Evolutionary conservation across 2,329 filamentous ascomycete genomes (phyloP).

Genomic region (Trichophyton verrucosum): DNA sequence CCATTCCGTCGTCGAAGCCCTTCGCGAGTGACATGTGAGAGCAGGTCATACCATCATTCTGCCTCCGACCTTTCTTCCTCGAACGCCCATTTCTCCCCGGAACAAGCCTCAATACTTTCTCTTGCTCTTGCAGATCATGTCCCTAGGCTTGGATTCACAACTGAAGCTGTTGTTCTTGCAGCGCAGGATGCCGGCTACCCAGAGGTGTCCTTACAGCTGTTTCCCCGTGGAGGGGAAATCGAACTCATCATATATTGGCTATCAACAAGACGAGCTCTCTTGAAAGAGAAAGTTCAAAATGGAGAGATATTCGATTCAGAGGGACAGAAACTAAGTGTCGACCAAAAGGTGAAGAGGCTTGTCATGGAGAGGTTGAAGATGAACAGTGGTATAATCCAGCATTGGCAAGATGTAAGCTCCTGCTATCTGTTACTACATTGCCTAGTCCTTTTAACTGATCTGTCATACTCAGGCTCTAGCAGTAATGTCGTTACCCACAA

Average conservation of each 20-base stretch:
- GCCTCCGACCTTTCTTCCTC: constrained; percentile 29
- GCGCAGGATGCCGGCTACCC: constrained; percentile 75
- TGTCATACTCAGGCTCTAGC: constrained; percentile 55
- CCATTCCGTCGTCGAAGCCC: neutral
- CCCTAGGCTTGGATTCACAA: constrained; percentile 70
- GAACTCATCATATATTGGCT: constrained; percentile 52
- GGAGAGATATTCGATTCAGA: constrained; percentile 8
- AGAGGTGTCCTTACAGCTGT: constrained; percentile 71
- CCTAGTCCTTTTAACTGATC: neutral
- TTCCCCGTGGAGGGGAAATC: constrained; percentile 69
- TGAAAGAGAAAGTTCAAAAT: constrained; percentile 23
- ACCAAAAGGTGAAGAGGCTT: constrained; percentile 55
- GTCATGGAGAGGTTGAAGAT: constrained; percentile 64
- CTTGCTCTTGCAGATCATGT: constrained; percentile 63
- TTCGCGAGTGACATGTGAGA: neutral
- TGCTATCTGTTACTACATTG: neutral
- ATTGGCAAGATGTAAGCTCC: constrained; percentile 70
- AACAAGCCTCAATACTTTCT: constrained; percentile 63
- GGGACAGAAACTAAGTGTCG: constrained; percentile 35
- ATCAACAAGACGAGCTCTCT: constrained; percentile 28
- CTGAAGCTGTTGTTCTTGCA: constrained; percentile 58
- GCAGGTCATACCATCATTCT: constrained; percentile 44
- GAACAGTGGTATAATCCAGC: constrained; percentile 58
- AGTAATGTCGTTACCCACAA: constrained; percentile 73
- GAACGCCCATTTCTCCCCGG: constrained; percentile 45